Conservation (phyloP, 2,329 filamentous ascomycete genomes). For the Exophiala lecanii-corni region DNA sequence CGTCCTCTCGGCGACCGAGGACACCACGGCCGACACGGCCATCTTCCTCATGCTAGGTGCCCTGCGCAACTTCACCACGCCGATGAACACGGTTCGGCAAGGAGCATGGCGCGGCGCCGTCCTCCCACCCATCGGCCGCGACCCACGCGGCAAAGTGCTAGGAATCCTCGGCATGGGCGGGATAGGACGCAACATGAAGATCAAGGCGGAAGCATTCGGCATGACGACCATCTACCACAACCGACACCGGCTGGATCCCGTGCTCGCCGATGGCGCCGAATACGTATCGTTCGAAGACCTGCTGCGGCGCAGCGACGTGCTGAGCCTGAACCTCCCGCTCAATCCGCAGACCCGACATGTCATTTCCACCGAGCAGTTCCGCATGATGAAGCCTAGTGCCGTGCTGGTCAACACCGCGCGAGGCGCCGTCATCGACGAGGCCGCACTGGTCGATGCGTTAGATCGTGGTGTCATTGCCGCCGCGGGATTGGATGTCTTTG, state of each 20-base stretch:
- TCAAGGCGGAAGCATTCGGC: constrained; percentile 26
- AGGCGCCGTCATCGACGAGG: constrained; percentile 77
- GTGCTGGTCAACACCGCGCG: constrained; percentile 79
- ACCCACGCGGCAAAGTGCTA: constrained; percentile 72
- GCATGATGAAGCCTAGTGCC: constrained; percentile 71
- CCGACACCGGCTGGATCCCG: constrained; percentile 13
- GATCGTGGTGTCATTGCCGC: constrained; percentile 65
- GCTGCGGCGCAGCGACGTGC: constrained; percentile 64
- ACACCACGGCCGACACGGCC: constrained; percentile 75
- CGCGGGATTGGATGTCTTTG: constrained; percentile 75
- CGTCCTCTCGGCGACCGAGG: constrained; percentile 73
- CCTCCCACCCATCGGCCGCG: constrained; percentile 60
- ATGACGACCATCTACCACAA: constrained; percentile 30
- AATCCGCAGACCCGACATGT: constrained; percentile 72
- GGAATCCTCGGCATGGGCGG: constrained; percentile 84
- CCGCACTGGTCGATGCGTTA: constrained; percentile 69
- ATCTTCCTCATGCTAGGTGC: constrained; percentile 80
- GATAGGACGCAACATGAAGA: constrained; percentile 72
- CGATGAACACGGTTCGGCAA: constrained; percentile 61
- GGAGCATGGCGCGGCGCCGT: constrained; percentile 62
- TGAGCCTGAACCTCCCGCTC: constrained; percentile 75
- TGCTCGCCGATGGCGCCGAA: constrained; percentile 49
- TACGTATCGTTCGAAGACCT: constrained; percentile 72
- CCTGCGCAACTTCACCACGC: constrained; percentile 65
- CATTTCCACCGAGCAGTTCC: constrained; percentile 66